These are phyloP conservation scores for Picea mariana DNA, from an alignment of 83 land plant species.

Conservation along the genomic window DNA sequence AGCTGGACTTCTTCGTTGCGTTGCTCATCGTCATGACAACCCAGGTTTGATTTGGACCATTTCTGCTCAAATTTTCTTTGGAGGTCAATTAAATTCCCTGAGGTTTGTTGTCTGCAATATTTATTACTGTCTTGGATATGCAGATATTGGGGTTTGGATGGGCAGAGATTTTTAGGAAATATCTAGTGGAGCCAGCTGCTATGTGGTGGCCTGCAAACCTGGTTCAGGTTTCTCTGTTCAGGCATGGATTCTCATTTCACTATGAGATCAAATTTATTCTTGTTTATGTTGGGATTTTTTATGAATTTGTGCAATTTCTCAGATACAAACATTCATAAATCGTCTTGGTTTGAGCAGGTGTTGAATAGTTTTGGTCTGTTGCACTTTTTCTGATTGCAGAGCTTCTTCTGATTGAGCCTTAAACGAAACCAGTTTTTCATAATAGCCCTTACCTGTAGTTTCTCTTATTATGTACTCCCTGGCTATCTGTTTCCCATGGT, in stretches of 20 bases:
- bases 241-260: slow-evolving; percentile 16
- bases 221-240: no score
- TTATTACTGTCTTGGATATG: background rate
- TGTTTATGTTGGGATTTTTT: slow-evolving; percentile 37
- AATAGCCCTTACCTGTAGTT: slow-evolving; percentile 61
- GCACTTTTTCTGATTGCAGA: slow-evolving; percentile 30
- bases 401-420: slow-evolving; percentile 70
- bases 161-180: slow-evolving; percentile 55
- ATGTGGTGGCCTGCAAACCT: no score
- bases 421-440: slow-evolving; percentile 78
- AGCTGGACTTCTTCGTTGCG: slow-evolving; percentile 50
- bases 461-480: slow-evolving; percentile 77
- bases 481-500: slow-evolving; percentile 78
- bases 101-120: background rate
- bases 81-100: background rate
- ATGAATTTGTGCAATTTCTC: no score
- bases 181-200: slow-evolving; percentile 75
- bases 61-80: background rate
- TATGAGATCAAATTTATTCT: slow-evolving; percentile 27
- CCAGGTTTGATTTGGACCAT: slow-evolving; percentile 40
- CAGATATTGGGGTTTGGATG: slow-evolving; percentile 63
- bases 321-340: no score
- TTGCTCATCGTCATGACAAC: slow-evolving; percentile 69
- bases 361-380: no score
- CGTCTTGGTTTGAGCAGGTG: no score